Evolutionary conservation across 2,329 filamentous ascomycete genomes (phyloP), one percentile per base, ranked within the genome.

Genomic region (Ophidiomyces ophidiicola): DNA sequence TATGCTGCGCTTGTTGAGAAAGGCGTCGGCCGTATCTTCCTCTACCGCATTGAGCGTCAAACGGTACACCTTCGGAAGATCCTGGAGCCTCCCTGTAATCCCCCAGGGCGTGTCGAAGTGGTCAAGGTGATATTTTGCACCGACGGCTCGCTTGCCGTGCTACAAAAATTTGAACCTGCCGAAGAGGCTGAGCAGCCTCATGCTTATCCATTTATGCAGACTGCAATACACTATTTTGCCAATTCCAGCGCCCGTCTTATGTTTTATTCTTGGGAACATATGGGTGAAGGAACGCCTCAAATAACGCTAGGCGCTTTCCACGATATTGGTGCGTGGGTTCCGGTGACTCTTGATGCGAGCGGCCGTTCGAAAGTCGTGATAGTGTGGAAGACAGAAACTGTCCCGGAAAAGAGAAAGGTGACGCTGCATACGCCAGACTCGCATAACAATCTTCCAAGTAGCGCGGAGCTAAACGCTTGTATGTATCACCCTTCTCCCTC

Each of bases 111-210:
- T 10, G 41, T 56, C 6, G 50, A 61, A 28, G 44, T 62, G 14
- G 44, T 63, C n/a, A 56, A 51, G 24, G 56, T 55, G 8, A 44
- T 50, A 2, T 52, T 55, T 24, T 28, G 31, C 25, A 41, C 42
- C 1, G 34, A 46, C 29, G 44, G 46, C 1, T 26, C 33, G n/a
- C 19, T 60, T 3, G 56, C 55, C 14, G 48, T 61, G 6, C 46
- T 63, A n/a, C 52, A 61, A 32, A 53, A 53, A 11, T 51, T 57
- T 34, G 52, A 43, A 6, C 53, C 55, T 17, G 5, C 46, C 24
- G 39, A 45, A 25, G 45, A 46, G 6, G 28, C 42, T 10, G 50
- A 53, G 5, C 20, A 32, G 8, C 6, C 14, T 18, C 32, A n/a
- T 15, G n/a, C 32, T 3, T 26, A 41, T 18, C 53, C 55, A 4